A percentile compares a stretch with the other conserved stretches of the same genome.
These are phyloP conservation scores for Chamaecyparis obtusa DNA, from an alignment of 75 land plant genomes.

Conservation along the genomic window DNA sequence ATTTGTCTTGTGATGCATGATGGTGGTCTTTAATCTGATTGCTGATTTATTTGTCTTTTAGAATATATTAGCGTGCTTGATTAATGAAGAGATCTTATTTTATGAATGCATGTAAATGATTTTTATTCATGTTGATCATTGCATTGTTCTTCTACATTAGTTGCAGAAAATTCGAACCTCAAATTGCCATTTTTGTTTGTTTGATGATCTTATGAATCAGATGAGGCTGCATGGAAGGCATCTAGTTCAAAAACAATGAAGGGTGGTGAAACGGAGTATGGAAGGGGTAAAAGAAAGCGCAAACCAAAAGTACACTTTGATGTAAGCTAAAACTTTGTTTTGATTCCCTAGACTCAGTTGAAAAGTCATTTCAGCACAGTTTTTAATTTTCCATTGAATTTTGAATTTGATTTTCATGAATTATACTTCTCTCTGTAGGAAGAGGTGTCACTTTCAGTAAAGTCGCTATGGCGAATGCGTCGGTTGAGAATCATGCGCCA, in stretches of 20 bases:
- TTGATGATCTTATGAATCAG: constrained; percentile 1
- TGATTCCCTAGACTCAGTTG: neutral
- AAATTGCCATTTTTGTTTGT: neutral
- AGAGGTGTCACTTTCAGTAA: constrained; percentile 34
- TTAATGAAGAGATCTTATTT: neutral
- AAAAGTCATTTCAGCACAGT: neutral
- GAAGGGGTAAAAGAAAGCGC: constrained; percentile 54
- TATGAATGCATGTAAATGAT: neutral
- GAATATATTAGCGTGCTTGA: neutral
- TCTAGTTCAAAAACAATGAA: constrained; percentile 28
- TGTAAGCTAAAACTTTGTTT: constrained; percentile 27
- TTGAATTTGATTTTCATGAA: neutral
- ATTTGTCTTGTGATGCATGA: neutral
- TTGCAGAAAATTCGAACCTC: neutral
- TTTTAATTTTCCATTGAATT: neutral
- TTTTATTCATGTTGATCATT: neutral
- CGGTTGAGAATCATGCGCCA: constrained; percentile 61
- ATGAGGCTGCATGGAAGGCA: constrained; percentile 15
- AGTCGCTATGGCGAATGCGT: constrained; percentile 36
- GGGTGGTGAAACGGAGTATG: constrained; percentile 25
- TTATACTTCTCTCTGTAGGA: constrained; percentile 17
- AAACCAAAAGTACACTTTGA: constrained; percentile 65
- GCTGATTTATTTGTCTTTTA: neutral
- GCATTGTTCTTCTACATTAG: neutral
- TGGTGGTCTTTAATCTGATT: neutral